phyloP scores from a whole-genome alignment of 2,329 filamentous ascomycete genomes.

The Pseudofabraea citricarpa region DNA sequence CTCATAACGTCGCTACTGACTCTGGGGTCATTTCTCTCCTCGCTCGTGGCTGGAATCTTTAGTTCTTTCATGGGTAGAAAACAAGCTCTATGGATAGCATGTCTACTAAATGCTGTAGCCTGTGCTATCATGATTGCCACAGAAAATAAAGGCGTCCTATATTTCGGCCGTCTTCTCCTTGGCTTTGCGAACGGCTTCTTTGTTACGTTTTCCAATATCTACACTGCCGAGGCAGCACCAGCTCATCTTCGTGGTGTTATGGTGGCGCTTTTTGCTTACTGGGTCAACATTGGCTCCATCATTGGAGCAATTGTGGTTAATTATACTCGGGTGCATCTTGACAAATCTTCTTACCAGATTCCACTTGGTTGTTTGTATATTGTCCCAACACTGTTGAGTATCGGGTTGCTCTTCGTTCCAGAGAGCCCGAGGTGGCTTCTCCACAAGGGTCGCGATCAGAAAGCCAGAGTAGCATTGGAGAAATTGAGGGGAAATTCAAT shows the following conservation, averaged over 20 bases:
- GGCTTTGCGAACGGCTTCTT: slow-evolving; percentile 40
- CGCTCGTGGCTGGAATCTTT: slow-evolving; percentile 35
- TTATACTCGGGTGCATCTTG: slow-evolving; percentile 5
- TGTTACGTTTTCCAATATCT: slow-evolving; percentile 43
- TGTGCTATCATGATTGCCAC: slow-evolving; percentile 39
- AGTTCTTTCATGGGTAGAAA: slow-evolving; percentile 32
- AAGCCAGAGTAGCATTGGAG: slow-evolving; percentile 18
- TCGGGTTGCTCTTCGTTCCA: slow-evolving; percentile 29
- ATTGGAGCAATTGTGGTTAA: slow-evolving; percentile 33
- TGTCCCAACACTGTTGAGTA: slow-evolving; percentile 23
- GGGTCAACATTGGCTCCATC: slow-evolving; percentile 43
- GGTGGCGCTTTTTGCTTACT: slow-evolving; percentile 42
- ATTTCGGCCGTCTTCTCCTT: slow-evolving; percentile 40
- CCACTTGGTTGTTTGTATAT: slow-evolving; percentile 16
- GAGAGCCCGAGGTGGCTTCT: slow-evolving; percentile 35
- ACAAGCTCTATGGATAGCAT: slow-evolving; percentile 37
- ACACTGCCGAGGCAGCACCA: slow-evolving; percentile 41
- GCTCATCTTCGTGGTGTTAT: slow-evolving; percentile 42
- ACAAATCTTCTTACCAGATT: slow-evolving; percentile 26
- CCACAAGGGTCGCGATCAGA: slow-evolving; percentile 24
- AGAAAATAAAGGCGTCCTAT: slow-evolving; percentile 35
- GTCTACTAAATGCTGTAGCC: slow-evolving; percentile 37
- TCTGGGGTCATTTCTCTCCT: slow-evolving; percentile 41
- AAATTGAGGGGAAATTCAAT: slow-evolving; percentile 23
- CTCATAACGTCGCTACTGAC: slow-evolving; percentile 45